These are phyloP conservation scores for Vickermania ingenoplastis DNA, from an alignment of 208 protist genomes.

Conservation along the genomic window DNA sequence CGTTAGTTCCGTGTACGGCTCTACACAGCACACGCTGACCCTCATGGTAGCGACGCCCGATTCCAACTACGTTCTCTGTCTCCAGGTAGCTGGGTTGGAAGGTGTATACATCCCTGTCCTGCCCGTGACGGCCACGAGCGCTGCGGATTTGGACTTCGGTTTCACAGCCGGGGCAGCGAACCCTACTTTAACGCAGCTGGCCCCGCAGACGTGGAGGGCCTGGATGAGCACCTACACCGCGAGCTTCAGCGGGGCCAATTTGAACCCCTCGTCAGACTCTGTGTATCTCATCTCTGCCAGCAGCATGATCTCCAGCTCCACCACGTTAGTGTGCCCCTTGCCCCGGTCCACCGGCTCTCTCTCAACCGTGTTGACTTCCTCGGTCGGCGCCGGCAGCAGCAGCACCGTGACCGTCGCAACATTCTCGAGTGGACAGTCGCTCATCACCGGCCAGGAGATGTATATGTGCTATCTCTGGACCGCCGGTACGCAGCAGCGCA, in stretches of 20 bases:
- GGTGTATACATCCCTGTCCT: constrained; percentile 54
- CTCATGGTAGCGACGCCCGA: constrained; percentile 13
- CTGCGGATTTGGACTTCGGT: constrained; percentile 27
- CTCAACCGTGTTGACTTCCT: constrained; percentile 21
- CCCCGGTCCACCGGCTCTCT: constrained; percentile 17
- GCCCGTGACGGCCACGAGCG: constrained; percentile 10
- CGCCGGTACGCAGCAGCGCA: constrained; percentile 11
- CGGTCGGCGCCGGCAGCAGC: constrained; percentile 10
- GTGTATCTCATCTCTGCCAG: constrained; percentile 32
- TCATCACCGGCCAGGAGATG: constrained; percentile 23
- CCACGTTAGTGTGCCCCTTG: constrained; percentile 35
- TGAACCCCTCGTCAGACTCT: constrained; percentile 33
- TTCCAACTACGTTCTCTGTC: constrained; percentile 60
- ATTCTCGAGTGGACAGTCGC: constrained; percentile 36
- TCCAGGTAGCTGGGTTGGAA: constrained; percentile 16
- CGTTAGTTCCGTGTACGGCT: constrained; percentile 18
- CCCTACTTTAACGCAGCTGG: constrained; percentile 15
- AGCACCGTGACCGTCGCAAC: constrained; percentile 16
- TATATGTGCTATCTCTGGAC: constrained; percentile 77
- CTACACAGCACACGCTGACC: constrained; percentile 11
- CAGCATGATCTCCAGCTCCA: constrained; percentile 20
- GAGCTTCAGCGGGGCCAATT: constrained; percentile 37
- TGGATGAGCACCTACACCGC: constrained; percentile 30
- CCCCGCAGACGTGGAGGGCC: constrained; percentile 59
- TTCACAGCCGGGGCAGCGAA: constrained; percentile 32